Evolutionary conservation across 2,329 filamentous ascomycete genomes (phyloP).

Genomic region (Colletotrichum gigasporum): DNA sequence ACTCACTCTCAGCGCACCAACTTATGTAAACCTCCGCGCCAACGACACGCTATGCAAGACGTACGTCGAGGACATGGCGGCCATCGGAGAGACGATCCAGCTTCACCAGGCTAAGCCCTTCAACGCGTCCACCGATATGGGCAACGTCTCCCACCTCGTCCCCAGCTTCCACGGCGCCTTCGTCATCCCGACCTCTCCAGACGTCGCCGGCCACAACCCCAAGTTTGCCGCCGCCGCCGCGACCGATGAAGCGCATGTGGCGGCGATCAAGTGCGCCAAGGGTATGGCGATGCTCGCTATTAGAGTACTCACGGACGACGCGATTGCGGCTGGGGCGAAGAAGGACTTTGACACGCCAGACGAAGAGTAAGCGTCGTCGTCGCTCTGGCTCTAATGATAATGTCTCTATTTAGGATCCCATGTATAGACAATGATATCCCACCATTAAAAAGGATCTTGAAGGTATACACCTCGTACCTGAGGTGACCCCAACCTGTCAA

Average conservation of each 20-base stretch:
- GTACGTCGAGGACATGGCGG: conserved; percentile 55
- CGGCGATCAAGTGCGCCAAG: conserved; percentile 55
- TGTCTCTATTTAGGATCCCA: too few species aligned
- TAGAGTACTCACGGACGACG: conserved; percentile 39
- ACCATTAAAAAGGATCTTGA: not conserved
- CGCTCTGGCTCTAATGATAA: too few species aligned
- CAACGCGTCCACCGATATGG: conserved; percentile 58
- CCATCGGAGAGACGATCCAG: conserved; percentile 47
- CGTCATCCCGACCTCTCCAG: conserved; percentile 47
- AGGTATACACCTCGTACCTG: too few species aligned
- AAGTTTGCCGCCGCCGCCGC: conserved; percentile 55
- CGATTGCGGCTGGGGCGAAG: not conserved
- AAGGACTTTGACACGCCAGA: conserved; percentile 17
- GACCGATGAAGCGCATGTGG: conserved; percentile 48
- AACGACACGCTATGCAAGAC: conserved; percentile 54
- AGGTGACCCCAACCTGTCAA: too few species aligned
- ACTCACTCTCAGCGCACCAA: conserved; percentile 37
- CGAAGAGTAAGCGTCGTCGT: not conserved
- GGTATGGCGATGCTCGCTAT: conserved; percentile 51
- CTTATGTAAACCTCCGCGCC: conserved; percentile 55
- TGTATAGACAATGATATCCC: not conserved
- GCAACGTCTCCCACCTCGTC: conserved; percentile 57
- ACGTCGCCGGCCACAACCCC: conserved; percentile 49
- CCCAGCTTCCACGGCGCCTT: conserved; percentile 60
- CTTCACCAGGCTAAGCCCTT: conserved; percentile 46